Evolutionary conservation across 106 monocot species (phyloP).

Genomic region (Apostasia shenzhenica): DNA sequence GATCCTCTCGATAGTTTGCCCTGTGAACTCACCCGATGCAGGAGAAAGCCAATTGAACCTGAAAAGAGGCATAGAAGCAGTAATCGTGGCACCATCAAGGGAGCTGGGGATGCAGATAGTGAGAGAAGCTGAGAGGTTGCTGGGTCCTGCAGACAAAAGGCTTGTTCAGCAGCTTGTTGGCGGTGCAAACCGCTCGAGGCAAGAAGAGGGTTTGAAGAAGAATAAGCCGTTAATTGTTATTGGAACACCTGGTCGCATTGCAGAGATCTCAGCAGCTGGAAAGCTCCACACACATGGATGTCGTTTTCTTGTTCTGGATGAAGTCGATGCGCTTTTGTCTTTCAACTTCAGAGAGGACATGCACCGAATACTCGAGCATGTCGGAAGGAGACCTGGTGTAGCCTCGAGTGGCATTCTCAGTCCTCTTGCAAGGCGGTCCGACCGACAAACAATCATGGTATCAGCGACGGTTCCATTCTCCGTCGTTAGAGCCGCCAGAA

Average conservation of each 20-base stretch:
- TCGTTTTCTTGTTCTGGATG: conserved; percentile 80
- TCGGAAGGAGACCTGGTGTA: conserved; percentile 50
- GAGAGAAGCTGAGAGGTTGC: conserved; percentile 70
- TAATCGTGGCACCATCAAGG: conserved; percentile 90
- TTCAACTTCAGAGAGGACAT: conserved; percentile 97
- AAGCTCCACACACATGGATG: conserved; percentile 86
- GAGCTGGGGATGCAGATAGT: conserved; percentile 98
- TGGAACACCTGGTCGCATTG: conserved; percentile 92
- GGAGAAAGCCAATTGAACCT: conserved; percentile 20
- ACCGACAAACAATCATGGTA: conserved; percentile 86
- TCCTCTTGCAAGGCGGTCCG: conserved; percentile 37
- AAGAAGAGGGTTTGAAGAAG: conserved; percentile 93
- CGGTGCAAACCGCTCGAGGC: conserved; percentile 89
- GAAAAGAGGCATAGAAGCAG: conserved; percentile 70
- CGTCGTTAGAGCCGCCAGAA: conserved; percentile 71
- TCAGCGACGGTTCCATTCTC: conserved; percentile 94
- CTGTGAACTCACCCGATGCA: conserved; percentile 34
- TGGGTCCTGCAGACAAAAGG: conserved; percentile 61
- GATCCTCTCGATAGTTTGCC: conserved; percentile 72
- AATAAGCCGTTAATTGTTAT: conserved; percentile 87
- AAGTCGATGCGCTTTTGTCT: conserved; percentile 86
- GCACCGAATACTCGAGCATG: conserved; percentile 94
- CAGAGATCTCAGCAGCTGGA: conserved; percentile 92
- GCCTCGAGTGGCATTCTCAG: conserved; percentile 24
- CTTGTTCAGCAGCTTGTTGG: conserved; percentile 95